phyloP scores from a whole-genome alignment of 352 stramenopile genomes.

The Paralagenidium karlingii region DNA sequence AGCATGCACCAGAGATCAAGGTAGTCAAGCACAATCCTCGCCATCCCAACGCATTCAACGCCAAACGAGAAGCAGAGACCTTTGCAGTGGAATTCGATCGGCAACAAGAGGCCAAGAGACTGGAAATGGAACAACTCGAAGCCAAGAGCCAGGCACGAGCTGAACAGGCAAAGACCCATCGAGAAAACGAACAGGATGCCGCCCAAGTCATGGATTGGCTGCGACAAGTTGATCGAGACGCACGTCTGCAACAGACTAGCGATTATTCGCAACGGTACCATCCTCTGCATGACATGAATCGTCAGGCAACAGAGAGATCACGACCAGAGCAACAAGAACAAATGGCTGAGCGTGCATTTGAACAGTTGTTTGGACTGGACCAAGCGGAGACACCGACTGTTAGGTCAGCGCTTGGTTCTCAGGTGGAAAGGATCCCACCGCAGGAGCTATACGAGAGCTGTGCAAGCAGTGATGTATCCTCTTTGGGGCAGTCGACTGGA shows the following conservation, averaged over 20 bases:
- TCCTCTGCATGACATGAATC: slow-evolving; percentile 2
- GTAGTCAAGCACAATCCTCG: slow-evolving; percentile 39
- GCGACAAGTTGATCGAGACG: slow-evolving; percentile 25
- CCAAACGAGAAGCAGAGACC: slow-evolving; percentile 22
- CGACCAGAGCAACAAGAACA: not conserved
- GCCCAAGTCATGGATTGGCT: slow-evolving; percentile 41
- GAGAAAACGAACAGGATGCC: slow-evolving; percentile 19
- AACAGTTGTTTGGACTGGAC: slow-evolving; percentile 23
- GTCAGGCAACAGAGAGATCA: not conserved
- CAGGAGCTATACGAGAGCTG: too few relatives aligned
- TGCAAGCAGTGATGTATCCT: too few relatives aligned
- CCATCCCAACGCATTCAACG: slow-evolving; percentile 16
- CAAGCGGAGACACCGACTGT: too few relatives aligned
- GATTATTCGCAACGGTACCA: slow-evolving; percentile 5
- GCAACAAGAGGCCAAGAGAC: slow-evolving; percentile 18
- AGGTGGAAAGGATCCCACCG: too few relatives aligned
- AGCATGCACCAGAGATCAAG: too few relatives aligned
- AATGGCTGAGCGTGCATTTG: slow-evolving; percentile 8
- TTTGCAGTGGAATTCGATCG: slow-evolving; percentile 25
- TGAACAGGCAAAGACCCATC: slow-evolving; percentile 13
- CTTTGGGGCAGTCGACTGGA: too few relatives aligned
- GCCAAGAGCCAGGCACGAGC: slow-evolving; percentile 24
- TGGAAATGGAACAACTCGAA: slow-evolving; percentile 16
- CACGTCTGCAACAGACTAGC: slow-evolving; percentile 9
- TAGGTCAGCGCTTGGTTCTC: too few relatives aligned